phyloP scores from a whole-genome alignment of 2,329 filamentous ascomycete genomes.

The Alternaria arbusti region DNA sequence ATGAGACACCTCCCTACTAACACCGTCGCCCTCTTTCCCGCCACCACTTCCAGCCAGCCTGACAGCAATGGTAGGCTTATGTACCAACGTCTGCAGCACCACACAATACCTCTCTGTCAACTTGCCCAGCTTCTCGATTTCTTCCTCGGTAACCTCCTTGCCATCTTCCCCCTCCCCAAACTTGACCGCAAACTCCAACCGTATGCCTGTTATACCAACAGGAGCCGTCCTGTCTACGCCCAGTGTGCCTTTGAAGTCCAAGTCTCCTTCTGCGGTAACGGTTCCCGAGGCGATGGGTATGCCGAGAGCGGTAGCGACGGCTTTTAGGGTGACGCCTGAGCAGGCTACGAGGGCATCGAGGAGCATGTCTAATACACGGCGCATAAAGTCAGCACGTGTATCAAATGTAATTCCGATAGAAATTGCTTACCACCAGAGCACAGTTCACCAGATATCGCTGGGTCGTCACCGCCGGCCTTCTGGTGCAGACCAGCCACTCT shows the following conservation, averaged over 20 bases:
- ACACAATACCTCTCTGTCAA: slow-evolving; percentile 60
- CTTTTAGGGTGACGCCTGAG: slow-evolving; percentile 59
- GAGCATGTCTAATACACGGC: slow-evolving; percentile 49
- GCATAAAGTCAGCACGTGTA: not conserved
- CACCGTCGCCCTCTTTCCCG: slow-evolving; percentile 19
- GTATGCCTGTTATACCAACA: slow-evolving; percentile 56
- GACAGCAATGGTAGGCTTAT: slow-evolving; percentile 40
- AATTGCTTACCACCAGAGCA: slow-evolving; percentile 49
- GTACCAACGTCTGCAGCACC: slow-evolving; percentile 42
- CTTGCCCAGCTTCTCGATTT: slow-evolving; percentile 55
- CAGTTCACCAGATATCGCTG: slow-evolving; percentile 54
- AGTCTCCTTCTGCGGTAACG: slow-evolving; percentile 55
- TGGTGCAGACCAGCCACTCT: slow-evolving; percentile 56
- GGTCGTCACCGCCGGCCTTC: slow-evolving; percentile 54
- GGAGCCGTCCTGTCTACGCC: slow-evolving; percentile 56
- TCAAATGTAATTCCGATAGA: not conserved
- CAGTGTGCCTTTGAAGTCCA: slow-evolving; percentile 59
- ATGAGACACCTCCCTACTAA: slow-evolving; percentile 5
- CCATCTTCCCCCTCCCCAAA: slow-evolving; percentile 42
- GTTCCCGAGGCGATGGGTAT: slow-evolving; percentile 53
- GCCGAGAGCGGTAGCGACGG: slow-evolving; percentile 56
- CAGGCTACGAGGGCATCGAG: slow-evolving; percentile 59
- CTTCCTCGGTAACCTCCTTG: slow-evolving; percentile 49
- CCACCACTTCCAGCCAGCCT: slow-evolving; percentile 28
- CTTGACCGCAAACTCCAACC: slow-evolving; percentile 53